A percentile compares a stretch with the other conserved stretches of the same genome.
Evolutionary conservation across 2,329 filamentous ascomycete species (phyloP).

Genomic region (Xylariaceae sp.): DNA sequence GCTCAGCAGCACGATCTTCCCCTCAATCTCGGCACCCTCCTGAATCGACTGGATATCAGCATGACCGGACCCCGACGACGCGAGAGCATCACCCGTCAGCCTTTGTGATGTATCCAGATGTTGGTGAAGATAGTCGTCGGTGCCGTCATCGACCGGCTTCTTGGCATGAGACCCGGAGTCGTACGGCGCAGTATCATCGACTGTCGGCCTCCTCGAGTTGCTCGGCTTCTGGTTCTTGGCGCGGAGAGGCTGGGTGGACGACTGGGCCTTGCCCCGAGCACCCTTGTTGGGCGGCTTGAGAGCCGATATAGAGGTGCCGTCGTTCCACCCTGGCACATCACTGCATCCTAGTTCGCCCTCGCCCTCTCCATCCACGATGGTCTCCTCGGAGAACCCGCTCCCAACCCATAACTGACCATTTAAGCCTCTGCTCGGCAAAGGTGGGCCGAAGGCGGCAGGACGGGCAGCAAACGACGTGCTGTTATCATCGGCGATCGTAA

Average conservation of each 20-base stretch:
- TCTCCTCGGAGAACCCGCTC: slow-evolving; percentile 82
- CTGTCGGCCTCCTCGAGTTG: slow-evolving; percentile 29
- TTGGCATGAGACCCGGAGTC: slow-evolving; percentile 26
- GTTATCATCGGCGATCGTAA: slow-evolving; percentile 95
- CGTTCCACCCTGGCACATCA: slow-evolving; percentile 85
- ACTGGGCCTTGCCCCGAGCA: slow-evolving; percentile 26
- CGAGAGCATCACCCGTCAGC: slow-evolving; percentile 32
- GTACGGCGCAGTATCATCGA: slow-evolving; percentile 24
- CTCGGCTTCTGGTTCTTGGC: slow-evolving; percentile 34
- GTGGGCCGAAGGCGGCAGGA: slow-evolving; percentile 86
- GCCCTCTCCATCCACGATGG: slow-evolving; percentile 54
- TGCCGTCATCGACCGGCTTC: slow-evolving; percentile 60
- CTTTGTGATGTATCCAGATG: slow-evolving; percentile 29
- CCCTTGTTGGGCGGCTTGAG: slow-evolving; percentile 38
- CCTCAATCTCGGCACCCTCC: slow-evolving; percentile 85
- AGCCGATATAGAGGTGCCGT: slow-evolving; percentile 45
- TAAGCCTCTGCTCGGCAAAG: slow-evolving; percentile 67
- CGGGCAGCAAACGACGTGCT: slow-evolving; percentile 93
- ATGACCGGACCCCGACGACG: slow-evolving; percentile 46
- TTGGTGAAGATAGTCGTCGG: slow-evolving; percentile 76
- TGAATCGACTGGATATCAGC: slow-evolving; percentile 90
- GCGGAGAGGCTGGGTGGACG: slow-evolving; percentile 27
- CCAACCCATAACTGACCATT: slow-evolving; percentile 92
- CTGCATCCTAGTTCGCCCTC: slow-evolving; percentile 91
- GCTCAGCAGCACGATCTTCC: slow-evolving; percentile 87